phyloP scores from a whole-genome alignment of 192 early-diverging fungal species.

The Diversispora epigaea region DNA sequence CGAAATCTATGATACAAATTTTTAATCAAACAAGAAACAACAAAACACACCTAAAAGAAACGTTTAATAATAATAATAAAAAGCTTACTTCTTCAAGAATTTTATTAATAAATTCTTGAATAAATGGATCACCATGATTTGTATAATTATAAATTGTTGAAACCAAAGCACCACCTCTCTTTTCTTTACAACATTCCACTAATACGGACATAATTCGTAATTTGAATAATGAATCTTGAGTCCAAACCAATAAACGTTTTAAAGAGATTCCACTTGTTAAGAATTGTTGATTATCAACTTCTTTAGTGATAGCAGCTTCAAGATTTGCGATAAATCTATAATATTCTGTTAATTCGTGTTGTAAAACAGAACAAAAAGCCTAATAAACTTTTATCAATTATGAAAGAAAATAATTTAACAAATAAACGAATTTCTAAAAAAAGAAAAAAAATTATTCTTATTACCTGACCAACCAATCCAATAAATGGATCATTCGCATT shows the following conservation, averaged over 20 bases:
- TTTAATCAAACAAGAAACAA: background rate
- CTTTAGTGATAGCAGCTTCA: constrained; percentile 71
- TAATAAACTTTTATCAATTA: constrained; percentile 37
- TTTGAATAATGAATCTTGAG: constrained; percentile 70
- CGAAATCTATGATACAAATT: constrained; percentile 50
- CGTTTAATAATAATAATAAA: background rate
- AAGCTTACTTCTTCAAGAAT: constrained; percentile 66
- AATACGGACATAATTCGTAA: constrained; percentile 74
- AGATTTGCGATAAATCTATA: constrained; percentile 83
- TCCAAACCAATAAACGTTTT: constrained; percentile 86
- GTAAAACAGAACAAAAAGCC: constrained; percentile 79
- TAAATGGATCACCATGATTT: constrained; percentile 91
- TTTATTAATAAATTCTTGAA: constrained; percentile 70
- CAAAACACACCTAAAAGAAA: background rate
- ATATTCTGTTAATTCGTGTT: constrained; percentile 80
- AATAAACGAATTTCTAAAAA: background rate
- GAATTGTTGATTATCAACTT: constrained; percentile 36
- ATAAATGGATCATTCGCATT: constrained; percentile 48
- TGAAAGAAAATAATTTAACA: background rate
- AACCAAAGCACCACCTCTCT: constrained; percentile 69
- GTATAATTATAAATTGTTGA: constrained; percentile 78
- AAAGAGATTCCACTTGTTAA: constrained; percentile 67
- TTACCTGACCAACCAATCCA: constrained; percentile 60
- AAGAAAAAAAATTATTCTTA: background rate
- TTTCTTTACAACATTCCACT: constrained; percentile 62